Conservation (phyloP, 306 rosid genomes). For the Medicago ruthenica region DNA sequence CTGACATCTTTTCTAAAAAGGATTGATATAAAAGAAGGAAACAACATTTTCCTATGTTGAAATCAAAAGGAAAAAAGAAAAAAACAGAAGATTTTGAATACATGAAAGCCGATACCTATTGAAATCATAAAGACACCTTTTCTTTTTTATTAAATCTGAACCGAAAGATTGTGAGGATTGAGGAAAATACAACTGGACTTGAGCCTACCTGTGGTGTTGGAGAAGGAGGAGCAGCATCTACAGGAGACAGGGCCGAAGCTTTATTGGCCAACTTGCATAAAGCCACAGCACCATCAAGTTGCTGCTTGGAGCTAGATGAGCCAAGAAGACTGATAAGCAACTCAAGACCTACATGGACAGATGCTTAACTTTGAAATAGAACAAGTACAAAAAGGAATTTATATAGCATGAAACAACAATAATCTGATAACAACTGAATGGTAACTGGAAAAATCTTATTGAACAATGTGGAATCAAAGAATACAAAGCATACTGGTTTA, state of each 20-base stretch:
- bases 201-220: conserved; percentile 90
- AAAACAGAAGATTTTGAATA: neutral
- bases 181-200: conserved; percentile 31
- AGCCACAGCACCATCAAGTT: conserved; percentile 95
- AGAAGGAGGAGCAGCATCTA: conserved; percentile 95
- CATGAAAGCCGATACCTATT: conserved; percentile 2
- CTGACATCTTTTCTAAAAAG: conserved; percentile 4
- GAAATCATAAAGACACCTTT: conserved; percentile 22
- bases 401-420: conserved; percentile 36
- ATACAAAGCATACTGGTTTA: too few relatives aligned
- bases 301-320: conserved; percentile 73
- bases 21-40: neutral
- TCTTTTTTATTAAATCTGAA: neutral
- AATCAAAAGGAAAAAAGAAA: neutral
- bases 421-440: too few relatives aligned
- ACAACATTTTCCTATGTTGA: neutral
- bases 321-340: conserved; percentile 89
- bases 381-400: conserved; percentile 30
- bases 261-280: conserved; percentile 87
- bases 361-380: conserved; percentile 39
- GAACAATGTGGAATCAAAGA: too few relatives aligned
- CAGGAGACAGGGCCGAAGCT: conserved; percentile 76
- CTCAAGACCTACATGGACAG: conserved; percentile 74
- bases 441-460: too few relatives aligned
- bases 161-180: conserved; percentile 16